phyloP scores from a whole-genome alignment of 306 rosid genomes.

The Fagus crenata region DNA sequence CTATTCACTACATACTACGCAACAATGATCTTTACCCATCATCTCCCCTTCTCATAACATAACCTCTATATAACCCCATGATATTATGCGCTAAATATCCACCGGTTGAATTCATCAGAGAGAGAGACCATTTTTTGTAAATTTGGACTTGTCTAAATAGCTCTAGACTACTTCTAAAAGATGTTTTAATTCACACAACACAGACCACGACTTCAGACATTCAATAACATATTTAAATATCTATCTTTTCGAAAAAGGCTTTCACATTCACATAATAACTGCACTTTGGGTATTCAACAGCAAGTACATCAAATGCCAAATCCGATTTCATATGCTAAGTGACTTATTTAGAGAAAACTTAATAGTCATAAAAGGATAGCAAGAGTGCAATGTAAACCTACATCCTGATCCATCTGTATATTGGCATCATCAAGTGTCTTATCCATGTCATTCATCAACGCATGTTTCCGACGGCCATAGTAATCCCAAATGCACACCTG shows the following conservation, averaged over 20 bases:
- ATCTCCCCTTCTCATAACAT: neutral
- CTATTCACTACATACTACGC: neutral
- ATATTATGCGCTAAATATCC: neutral
- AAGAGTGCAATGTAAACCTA: constrained; percentile 40
- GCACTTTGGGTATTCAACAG: neutral
- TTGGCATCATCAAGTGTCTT: constrained; percentile 96
- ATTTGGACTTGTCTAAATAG: neutral
- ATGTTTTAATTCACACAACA: neutral
- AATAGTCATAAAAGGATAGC: neutral
- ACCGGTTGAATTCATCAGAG: neutral
- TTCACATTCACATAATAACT: neutral
- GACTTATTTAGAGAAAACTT: neutral
- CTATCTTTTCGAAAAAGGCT: neutral
- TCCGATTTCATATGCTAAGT: neutral
- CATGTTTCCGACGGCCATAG: constrained; percentile 76
- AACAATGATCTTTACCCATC: neutral
- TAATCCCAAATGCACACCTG: constrained; percentile 97
- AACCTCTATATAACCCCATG: neutral
- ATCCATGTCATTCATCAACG: constrained; percentile 94
- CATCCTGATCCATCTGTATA: constrained; percentile 98
- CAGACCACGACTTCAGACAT: neutral
- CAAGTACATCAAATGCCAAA: constrained; percentile 3
- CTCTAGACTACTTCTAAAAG: neutral
- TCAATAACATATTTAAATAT: neutral
- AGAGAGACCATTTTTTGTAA: neutral